phyloP scores from a whole-genome alignment of 2,329 filamentous ascomycete genomes.

The Alternaria atra region DNA sequence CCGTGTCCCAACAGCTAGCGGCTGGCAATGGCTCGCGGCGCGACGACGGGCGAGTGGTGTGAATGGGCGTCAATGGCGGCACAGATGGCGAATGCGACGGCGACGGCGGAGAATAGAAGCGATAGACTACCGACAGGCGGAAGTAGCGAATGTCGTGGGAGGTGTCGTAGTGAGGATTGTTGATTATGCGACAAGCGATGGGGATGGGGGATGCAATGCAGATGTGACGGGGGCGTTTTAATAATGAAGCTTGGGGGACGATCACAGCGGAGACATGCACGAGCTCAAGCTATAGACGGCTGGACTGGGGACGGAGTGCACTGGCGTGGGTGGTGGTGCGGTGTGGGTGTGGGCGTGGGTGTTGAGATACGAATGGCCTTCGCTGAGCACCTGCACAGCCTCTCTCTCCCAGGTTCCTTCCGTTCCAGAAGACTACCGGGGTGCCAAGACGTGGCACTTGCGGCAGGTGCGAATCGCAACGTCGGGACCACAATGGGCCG shows the following conservation, averaged over 20 bases:
- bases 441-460: slow-evolving; percentile 19
- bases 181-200: not conserved
- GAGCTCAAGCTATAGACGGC: slow-evolving; percentile 14
- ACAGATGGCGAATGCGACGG: not conserved
- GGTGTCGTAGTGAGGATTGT: not conserved
- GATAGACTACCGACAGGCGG: slow-evolving; percentile 14
- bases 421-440: slow-evolving; percentile 16
- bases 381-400: slow-evolving; percentile 16
- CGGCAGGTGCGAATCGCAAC: slow-evolving; percentile 21
- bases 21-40: slow-evolving; percentile 13
- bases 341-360: slow-evolving; percentile 4
- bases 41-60: slow-evolving; percentile 15
- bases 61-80: slow-evolving; percentile 15
- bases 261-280: slow-evolving; percentile 24
- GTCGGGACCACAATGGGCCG: slow-evolving; percentile 16
- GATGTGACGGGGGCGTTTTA: slow-evolving; percentile 22
- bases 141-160: not conserved
- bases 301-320: slow-evolving; percentile 13
- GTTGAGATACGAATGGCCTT: slow-evolving; percentile 21
- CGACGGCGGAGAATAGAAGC: slow-evolving; percentile 16
- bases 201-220: not conserved
- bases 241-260: slow-evolving; percentile 22
- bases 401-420: slow-evolving; percentile 6
- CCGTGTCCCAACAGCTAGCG: slow-evolving; percentile 10
- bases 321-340: slow-evolving; percentile 14